A percentile compares a stretch with the other conserved stretches of the same genome.
Conservation (phyloP, 768 basidiomycete genomes). For the Thelephora ganbajun region DNA sequence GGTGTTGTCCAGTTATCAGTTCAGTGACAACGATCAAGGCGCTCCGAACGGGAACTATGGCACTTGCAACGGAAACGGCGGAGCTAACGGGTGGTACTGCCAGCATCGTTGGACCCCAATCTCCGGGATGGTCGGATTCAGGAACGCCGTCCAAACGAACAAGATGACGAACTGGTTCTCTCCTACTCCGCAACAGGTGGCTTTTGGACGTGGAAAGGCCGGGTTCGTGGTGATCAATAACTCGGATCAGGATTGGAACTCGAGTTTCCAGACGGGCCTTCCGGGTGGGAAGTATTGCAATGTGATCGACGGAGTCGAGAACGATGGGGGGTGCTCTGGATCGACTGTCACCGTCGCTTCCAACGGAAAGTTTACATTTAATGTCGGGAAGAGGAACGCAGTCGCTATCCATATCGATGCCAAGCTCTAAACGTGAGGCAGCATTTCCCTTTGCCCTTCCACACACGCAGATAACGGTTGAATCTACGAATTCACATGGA, state of each 20-base stretch:
- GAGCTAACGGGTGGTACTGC: slow-evolving; percentile 49
- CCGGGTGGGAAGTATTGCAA: slow-evolving; percentile 42
- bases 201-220: slow-evolving; percentile 45
- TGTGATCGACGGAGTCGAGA: slow-evolving; percentile 23
- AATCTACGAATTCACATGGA: no score
- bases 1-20: slow-evolving; percentile 46
- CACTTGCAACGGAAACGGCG: slow-evolving; percentile 35
- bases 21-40: slow-evolving; percentile 35
- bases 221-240: slow-evolving; percentile 53
- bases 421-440: background rate
- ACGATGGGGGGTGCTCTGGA: slow-evolving; percentile 20
- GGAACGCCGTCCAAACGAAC: slow-evolving; percentile 39
- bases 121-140: slow-evolving; percentile 47
- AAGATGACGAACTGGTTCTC: slow-evolving; percentile 43
- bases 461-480: no score
- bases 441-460: no score
- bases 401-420: slow-evolving; percentile 41
- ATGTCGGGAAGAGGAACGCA: slow-evolving; percentile 36
- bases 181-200: slow-evolving; percentile 43
- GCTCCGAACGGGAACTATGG: slow-evolving; percentile 45
- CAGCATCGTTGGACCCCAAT: slow-evolving; percentile 50
- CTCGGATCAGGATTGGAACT: slow-evolving; percentile 32
- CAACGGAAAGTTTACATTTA: slow-evolving; percentile 34
- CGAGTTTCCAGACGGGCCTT: slow-evolving; percentile 36
- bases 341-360: slow-evolving; percentile 31